phyloP scores from a whole-genome alignment of 441 rosid genomes.

The Pelargonium cotyledonis region DNA sequence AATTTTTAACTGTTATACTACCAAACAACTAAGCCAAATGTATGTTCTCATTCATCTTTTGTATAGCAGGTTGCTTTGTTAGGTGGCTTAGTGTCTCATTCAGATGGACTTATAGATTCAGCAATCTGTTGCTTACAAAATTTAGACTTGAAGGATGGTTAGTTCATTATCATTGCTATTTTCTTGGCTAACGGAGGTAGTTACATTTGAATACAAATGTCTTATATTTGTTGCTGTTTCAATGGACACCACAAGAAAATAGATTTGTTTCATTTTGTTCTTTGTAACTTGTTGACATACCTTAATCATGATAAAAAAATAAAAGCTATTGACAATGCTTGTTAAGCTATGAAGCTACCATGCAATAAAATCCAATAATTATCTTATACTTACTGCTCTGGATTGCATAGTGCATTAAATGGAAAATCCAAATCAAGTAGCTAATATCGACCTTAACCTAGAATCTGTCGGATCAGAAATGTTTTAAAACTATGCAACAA shows the following conservation, averaged over 20 bases:
- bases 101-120: constrained; percentile 60
- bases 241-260: no score
- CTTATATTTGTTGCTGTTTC: no score
- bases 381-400: no score
- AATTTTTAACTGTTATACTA: background rate
- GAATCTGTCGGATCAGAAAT: background rate
- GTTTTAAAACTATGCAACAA: background rate
- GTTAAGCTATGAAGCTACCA: no score
- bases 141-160: constrained; percentile 44
- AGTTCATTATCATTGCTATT: constrained; percentile 21
- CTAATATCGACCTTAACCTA: no score
- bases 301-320: background rate
- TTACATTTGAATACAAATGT: no score
- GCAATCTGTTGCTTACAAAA: constrained; percentile 52
- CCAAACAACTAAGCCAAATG: constrained; percentile 4
- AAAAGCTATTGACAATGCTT: no score
- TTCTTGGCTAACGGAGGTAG: no score
- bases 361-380: no score
- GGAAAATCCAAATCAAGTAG: no score
- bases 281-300: background rate
- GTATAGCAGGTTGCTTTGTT: constrained; percentile 61
- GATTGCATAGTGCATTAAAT: no score
- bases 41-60: constrained; percentile 22
- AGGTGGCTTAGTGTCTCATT: constrained; percentile 71
- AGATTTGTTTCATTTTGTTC: background rate